Base-by-base conservation (phyloP, 1,139 yeast genomes). In the Protomyces macrosporus region DNA sequence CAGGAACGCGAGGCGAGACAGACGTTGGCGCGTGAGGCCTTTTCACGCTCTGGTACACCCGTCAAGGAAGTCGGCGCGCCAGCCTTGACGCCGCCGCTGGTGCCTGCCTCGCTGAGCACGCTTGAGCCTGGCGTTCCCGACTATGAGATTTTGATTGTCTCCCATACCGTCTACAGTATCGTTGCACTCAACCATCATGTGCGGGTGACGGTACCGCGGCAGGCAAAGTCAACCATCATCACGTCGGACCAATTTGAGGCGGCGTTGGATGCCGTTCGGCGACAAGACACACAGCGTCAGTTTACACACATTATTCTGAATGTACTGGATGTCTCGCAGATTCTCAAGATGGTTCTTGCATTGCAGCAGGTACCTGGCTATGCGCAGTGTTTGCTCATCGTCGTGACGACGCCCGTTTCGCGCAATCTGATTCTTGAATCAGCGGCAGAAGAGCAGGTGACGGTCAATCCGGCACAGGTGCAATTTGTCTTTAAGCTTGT, bases 281-380 rank as follows among this genome's bases (percentile, higher is more conserved):
- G 48, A 23, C 12, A 7, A 39, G 42, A 52, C 12, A 30, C 55
- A 7, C 52, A 50, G 30, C 39, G 45, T 6, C 45, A 34, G 12
- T 74, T 74, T 70, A 74, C 75, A 4, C 77, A 74, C 68, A 69
- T 74, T 16, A 71, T 74, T 30, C 63, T 74, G 39, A 74, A 74
- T 64, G 66, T 71, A 34, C 65, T 65, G 16, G 71, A 72, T 30
- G 67, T 68, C 7, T 65, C 66, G 23, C 71, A 70, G 50, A 69
- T 71, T 23, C 68, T 69, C 34, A 62, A 67, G 16, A 61, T 71
- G 42, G 59, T 69, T 33, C 65, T 60, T 7, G 45, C 58, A 23
- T 65, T 63, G n/a, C 51, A 55, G 58, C 36, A 10, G 34, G 63
- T 57, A 34, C 30, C 61, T 7, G 63, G 39, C 6, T 66, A 60